Conservation (phyloP, 768 basidiomycete species). For the Hericium alpestre region DNA sequence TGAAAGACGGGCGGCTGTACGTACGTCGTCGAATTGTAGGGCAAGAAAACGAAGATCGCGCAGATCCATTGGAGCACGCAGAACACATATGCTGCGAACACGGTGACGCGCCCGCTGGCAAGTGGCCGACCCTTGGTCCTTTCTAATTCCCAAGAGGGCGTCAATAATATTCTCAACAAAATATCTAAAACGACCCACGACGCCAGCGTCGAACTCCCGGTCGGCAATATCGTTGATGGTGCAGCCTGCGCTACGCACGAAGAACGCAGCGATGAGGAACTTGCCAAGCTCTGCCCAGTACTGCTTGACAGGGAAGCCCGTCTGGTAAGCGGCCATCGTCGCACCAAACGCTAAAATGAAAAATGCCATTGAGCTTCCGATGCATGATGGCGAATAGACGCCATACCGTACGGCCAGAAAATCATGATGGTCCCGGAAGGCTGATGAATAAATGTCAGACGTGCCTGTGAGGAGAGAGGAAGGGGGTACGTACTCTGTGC, state of each 20-base stretch:
- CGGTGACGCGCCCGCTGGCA: not conserved
- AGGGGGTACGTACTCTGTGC: not conserved
- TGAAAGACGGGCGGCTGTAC: not conserved
- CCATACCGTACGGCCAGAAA: constrained; percentile 1
- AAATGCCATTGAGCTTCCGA: not conserved
- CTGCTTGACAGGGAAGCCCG: not conserved
- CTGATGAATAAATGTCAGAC: not conserved
- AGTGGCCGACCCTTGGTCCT: not conserved
- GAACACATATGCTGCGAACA: not conserved
- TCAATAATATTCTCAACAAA: not conserved
- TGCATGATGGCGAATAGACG: not conserved
- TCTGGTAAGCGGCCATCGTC: not conserved
- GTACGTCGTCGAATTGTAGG: not conserved
- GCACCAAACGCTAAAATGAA: not conserved
- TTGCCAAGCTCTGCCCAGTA: not conserved
- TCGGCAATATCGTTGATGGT: constrained; percentile 1
- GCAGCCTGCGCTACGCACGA: not conserved
- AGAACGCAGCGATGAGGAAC: not conserved
- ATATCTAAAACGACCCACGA: not conserved
- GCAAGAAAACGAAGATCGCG: not conserved
- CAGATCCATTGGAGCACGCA: not conserved
- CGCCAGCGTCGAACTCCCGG: not conserved
- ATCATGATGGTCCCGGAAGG: not conserved
- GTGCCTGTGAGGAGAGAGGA: not conserved
- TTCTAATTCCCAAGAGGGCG: not conserved